phyloP scores from a whole-genome alignment of 768 basidiomycete species.

The Boletellus sp. region DNA sequence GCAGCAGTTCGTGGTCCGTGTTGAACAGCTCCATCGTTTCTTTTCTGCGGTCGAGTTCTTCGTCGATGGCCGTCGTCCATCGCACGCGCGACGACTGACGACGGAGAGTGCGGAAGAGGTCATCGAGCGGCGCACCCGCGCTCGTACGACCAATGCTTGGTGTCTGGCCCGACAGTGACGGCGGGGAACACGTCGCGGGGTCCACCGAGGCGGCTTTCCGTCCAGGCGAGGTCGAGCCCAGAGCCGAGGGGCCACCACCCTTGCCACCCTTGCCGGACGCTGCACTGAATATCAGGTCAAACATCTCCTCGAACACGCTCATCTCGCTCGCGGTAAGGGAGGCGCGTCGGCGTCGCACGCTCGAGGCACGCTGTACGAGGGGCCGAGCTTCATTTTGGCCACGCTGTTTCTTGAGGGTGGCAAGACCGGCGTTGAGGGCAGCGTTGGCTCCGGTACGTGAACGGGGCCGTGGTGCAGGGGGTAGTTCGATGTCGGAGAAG shows the following conservation, averaged over 20 bases:
- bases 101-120: slow-evolving; percentile 55
- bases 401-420: not conserved
- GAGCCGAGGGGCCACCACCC: not conserved
- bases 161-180: slow-evolving; percentile 1
- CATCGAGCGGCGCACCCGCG: slow-evolving; percentile 31
- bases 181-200: not conserved
- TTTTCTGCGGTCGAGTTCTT: slow-evolving; percentile 62
- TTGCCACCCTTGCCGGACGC: slow-evolving; percentile 30
- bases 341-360: slow-evolving; percentile 38
- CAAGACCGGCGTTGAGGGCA: not conserved
- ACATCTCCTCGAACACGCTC: slow-evolving; percentile 67
- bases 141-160: slow-evolving; percentile 15
- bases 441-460: slow-evolving; percentile 7
- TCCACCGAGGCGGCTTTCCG: not conserved
- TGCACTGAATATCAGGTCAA: slow-evolving; percentile 64
- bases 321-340: slow-evolving; percentile 68
- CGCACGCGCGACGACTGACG: slow-evolving; percentile 46
- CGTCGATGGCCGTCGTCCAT: slow-evolving; percentile 49
- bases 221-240: too few relatives aligned
- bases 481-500: slow-evolving; percentile 43
- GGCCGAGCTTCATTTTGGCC: not conserved
- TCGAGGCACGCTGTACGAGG: slow-evolving; percentile 12
- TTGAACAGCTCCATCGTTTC: slow-evolving; percentile 69
- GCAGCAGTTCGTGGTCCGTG: slow-evolving; percentile 65
- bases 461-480: slow-evolving; percentile 12